phyloP scores from a whole-genome alignment of 176 grass and related monocot species.

The Eragrostis nindensis region DNA sequence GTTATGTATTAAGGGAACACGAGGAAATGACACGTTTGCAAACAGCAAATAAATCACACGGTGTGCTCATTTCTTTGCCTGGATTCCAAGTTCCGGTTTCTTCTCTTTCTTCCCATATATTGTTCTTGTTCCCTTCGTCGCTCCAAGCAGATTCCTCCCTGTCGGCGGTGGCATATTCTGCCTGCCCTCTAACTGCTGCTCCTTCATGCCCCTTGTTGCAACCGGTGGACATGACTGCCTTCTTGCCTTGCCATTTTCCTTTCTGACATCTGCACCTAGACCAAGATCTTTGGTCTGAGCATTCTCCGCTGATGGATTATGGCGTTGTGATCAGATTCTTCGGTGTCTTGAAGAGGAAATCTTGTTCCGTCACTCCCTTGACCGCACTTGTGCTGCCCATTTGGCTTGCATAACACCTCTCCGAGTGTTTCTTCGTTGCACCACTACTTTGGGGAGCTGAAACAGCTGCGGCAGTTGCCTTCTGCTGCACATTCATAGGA shows the following conservation, averaged over 20 bases:
- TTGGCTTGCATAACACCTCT: constrained; percentile 39
- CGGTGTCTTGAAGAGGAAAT: constrained; percentile 19
- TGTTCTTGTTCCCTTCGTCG: constrained; percentile 18
- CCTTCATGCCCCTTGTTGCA: neutral
- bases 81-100: neutral
- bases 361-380: neutral
- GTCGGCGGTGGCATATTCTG: neutral
- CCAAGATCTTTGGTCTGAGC: constrained; percentile 7
- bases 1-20: neutral
- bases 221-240: neutral
- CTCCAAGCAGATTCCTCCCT: neutral
- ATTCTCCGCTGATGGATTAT: neutral
- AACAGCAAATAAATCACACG: neutral
- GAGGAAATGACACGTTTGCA: neutral
- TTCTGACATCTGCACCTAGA: neutral
- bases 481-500: neutral
- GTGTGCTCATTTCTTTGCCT: neutral
- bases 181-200: constrained; percentile 14
- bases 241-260: neutral
- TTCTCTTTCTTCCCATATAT: constrained; percentile 20
- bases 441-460: neutral
- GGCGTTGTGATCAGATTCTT: constrained; percentile 45
- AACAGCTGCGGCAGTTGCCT: neutral
- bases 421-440: constrained; percentile 33
- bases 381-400: neutral